A percentile compares a stretch with the other conserved stretches of the same genome.
Conservation (phyloP, 257 asterid genomes). For the Plantago elongata region DNA sequence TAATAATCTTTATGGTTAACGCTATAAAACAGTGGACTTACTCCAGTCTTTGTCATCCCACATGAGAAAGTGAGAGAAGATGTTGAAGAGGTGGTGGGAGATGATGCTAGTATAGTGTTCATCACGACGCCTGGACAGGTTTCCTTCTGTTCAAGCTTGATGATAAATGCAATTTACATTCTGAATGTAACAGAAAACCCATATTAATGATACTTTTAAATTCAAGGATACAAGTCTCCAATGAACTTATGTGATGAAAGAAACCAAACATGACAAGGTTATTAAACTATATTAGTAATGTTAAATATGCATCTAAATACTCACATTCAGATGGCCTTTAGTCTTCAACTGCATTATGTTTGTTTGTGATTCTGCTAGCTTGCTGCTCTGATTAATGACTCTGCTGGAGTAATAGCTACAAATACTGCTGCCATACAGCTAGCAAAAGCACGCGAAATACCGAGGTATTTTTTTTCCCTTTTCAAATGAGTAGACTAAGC, state of each 20-base stretch:
- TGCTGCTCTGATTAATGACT: constrained; percentile 77
- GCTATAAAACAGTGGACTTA: constrained; percentile 49
- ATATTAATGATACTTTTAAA: not conserved
- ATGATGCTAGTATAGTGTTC: constrained; percentile 70
- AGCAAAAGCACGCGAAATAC: constrained; percentile 71
- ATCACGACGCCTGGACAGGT: constrained; percentile 95
- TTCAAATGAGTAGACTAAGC: not conserved
- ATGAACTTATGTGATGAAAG: not conserved
- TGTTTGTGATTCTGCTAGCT: constrained; percentile 36
- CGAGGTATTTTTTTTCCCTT: constrained; percentile 60
- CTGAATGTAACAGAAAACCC: not conserved
- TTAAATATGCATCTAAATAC: not conserved
- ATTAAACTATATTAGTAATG: no score
- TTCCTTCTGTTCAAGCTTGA: constrained; percentile 5
- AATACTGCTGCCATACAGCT: constrained; percentile 86
- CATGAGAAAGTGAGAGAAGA: constrained; percentile 80
- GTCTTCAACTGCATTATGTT: not conserved
- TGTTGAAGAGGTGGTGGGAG: constrained; percentile 61
- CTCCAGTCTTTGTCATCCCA: constrained; percentile 73
- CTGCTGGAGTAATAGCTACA: constrained; percentile 77
- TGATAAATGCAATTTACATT: not conserved
- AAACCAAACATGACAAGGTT: not conserved
- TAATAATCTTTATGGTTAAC: constrained; percentile 3
- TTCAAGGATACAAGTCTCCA: not conserved
- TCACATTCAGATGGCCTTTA: not conserved